Conservation (phyloP, 2,329 filamentous ascomycete species). For the Aurifilum marmelostoma region DNA sequence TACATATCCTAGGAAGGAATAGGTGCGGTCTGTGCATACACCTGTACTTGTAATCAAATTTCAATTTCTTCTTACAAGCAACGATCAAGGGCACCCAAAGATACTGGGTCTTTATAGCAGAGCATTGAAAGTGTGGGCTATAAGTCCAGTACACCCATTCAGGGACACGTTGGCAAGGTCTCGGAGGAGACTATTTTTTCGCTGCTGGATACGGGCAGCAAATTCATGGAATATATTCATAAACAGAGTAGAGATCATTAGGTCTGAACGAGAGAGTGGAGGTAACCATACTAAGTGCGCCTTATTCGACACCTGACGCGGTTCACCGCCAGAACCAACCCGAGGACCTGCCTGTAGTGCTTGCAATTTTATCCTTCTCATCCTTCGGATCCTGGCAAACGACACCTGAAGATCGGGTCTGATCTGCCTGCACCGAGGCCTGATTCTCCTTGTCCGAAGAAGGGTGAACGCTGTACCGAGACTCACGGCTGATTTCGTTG, state of each 20-base stretch:
- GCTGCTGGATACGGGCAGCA: not conserved
- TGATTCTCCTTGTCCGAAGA: not conserved
- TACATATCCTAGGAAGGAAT: constrained; percentile 46
- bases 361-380: constrained; percentile 24
- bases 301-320: not conserved
- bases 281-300: not conserved
- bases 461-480: constrained; percentile 37
- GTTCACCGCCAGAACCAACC: constrained; percentile 32
- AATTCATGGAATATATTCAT: not conserved
- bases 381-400: constrained; percentile 25
- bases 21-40: not conserved
- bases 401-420: not conserved
- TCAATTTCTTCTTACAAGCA: not conserved
- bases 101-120: not conserved
- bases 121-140: not conserved
- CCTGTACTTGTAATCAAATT: not conserved
- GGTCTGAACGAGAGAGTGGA: not conserved
- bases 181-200: not conserved
- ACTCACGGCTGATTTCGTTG: constrained; percentile 45
- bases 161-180: not conserved
- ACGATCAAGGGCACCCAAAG: not conserved
- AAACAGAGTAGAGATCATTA: not conserved
- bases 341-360: constrained; percentile 13
- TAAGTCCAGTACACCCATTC: not conserved
- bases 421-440: not conserved